Conservation (phyloP, 257 asterid species). For the Fraxinus cuspidata region DNA sequence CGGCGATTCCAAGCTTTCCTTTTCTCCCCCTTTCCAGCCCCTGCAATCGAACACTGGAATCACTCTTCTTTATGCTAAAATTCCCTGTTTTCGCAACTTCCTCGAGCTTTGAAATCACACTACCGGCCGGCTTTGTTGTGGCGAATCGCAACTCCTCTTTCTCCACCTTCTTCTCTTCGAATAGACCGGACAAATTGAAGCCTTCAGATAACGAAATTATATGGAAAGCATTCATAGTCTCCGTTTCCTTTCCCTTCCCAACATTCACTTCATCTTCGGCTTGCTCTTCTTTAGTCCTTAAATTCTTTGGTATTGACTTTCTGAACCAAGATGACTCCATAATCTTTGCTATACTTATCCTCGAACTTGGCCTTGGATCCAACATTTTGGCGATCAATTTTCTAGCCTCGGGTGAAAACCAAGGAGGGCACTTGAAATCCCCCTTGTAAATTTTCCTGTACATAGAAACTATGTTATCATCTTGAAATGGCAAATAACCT, state of each 20-base stretch:
- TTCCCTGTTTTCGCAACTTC: conserved; percentile 61
- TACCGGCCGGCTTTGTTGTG: conserved; percentile 58
- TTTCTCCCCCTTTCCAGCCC: conserved; percentile 63
- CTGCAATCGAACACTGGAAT: conserved; percentile 61
- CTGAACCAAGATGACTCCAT: conserved; percentile 64
- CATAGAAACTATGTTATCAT: conserved; percentile 57
- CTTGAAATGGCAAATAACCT: conserved; percentile 65
- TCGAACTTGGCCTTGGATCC: conserved; percentile 55
- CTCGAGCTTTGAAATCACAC: conserved; percentile 69
- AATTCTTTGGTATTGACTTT: conserved; percentile 30
- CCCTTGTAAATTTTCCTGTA: conserved; percentile 58
- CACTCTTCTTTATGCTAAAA: conserved; percentile 65
- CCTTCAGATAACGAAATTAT: conserved; percentile 67
- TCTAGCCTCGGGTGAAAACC: conserved; percentile 63
- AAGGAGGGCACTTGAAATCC: conserved; percentile 73
- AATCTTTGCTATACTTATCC: conserved; percentile 56
- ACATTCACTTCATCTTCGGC: conserved; percentile 22
- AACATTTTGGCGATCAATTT: conserved; percentile 53
- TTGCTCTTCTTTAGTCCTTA: conserved; percentile 33
- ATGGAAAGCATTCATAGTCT: conserved; percentile 63
- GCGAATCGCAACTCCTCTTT: conserved; percentile 62
- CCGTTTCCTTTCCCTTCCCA: conserved; percentile 42
- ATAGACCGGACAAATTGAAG: conserved; percentile 57
- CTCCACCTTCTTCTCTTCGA: conserved; percentile 54
- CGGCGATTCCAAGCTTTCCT: conserved; percentile 69